phyloP scores from a whole-genome alignment of 495 filamentous ascomycete genomes.

The Neurospora africana region DNA sequence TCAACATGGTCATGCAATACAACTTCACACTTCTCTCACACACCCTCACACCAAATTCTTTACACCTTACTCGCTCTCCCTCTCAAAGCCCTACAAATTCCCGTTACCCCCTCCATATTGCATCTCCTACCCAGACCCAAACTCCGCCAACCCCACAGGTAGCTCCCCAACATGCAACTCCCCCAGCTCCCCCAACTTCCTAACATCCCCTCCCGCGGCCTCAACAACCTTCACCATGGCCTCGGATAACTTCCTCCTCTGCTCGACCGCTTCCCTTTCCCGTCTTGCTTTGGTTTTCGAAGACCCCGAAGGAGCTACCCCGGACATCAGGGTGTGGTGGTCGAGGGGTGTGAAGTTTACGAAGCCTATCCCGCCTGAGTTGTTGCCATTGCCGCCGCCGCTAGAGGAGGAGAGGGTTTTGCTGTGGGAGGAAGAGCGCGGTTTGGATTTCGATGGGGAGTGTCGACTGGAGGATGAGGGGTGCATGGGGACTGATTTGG shows the following conservation, averaged over 20 bases:
- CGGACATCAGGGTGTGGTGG: conserved; percentile 68
- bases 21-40: background rate
- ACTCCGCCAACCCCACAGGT: background rate
- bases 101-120: no score
- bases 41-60: no score
- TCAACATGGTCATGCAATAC: background rate
- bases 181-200: conserved; percentile 29
- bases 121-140: no score
- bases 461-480: background rate
- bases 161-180: conserved; percentile 17
- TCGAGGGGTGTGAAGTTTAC: conserved; percentile 89
- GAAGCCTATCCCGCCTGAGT: conserved; percentile 59
- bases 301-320: conserved; percentile 83
- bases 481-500: background rate
- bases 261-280: conserved; percentile 77
- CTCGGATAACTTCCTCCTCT: conserved; percentile 62
- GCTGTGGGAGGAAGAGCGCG: background rate
- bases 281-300: conserved; percentile 87
- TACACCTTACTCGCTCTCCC: no score
- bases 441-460: background rate
- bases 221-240: conserved; percentile 61
- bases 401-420: no score
- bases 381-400: no score
- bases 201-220: conserved; percentile 68
- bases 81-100: no score